A percentile compares a stretch with the other conserved stretches of the same genome.
Evolutionary conservation across 139 green algal genomes (phyloP).

Genomic region (Raphidocelis subcapitata): DNA sequence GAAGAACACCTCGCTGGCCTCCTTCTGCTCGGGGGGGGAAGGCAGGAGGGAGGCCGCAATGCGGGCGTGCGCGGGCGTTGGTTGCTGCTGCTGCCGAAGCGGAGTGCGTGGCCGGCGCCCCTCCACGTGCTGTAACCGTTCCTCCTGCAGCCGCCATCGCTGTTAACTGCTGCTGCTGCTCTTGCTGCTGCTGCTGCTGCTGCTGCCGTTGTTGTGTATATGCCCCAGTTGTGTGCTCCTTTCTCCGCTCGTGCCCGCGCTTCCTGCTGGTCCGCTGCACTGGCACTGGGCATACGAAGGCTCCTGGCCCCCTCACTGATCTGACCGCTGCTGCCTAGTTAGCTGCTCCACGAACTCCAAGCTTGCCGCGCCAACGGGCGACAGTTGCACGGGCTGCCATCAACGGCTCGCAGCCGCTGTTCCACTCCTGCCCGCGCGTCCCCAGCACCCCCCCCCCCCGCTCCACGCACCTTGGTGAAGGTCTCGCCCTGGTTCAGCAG

Average conservation of each 20-base stretch:
- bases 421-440: background rate
- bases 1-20: conserved; percentile 98
- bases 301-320: no score
- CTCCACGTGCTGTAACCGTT: background rate
- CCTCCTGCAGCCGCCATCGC: background rate
- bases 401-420: background rate
- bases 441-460: no score
- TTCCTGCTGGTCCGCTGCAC: no score
- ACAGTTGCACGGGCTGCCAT: no score
- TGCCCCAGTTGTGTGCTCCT: no score
- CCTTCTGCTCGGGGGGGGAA: conserved; percentile 69
- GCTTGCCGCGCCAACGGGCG: no score
- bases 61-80: background rate
- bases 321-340: no score
- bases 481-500: conserved; percentile 95
- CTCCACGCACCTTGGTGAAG: conserved; percentile 92
- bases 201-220: no score
- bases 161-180: background rate
- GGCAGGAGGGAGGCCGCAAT: no score
- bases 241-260: no score
- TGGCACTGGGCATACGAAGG: no score
- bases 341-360: no score
- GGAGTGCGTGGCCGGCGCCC: background rate
- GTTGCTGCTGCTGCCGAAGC: background rate
- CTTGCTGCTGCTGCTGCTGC: conserved; percentile 2